Evolutionary conservation across 1,139 yeast genomes (phyloP).

Genomic region (Yamadazyma membranifaciens): DNA sequence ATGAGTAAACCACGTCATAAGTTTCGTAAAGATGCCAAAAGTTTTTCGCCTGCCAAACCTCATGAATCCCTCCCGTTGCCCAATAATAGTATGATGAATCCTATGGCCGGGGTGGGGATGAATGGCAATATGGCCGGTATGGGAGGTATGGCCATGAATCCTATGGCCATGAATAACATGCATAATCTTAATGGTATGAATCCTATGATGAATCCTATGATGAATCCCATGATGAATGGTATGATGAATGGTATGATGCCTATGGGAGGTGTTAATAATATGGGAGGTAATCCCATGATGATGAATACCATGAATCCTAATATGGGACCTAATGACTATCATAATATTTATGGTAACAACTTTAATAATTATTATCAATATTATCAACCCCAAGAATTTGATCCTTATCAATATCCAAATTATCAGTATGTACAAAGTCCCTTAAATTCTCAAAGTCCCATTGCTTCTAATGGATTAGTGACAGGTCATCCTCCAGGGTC

Average conservation of each 20-base stretch:
- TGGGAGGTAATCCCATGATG: slow-evolving; percentile 1
- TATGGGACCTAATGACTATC: slow-evolving; percentile 4
- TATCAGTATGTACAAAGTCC: not conserved
- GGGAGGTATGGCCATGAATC: not conserved
- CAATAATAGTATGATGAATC: slow-evolving; percentile 6
- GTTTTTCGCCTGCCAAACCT: slow-evolving; percentile 30
- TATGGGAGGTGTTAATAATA: not conserved
- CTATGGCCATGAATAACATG: too few species aligned
- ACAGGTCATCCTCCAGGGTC: too few species aligned
- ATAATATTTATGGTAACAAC: slow-evolving; percentile 6
- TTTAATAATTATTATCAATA: slow-evolving; percentile 7
- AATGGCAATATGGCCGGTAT: not conserved
- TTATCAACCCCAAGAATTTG: slow-evolving; percentile 6
- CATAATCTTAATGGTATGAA: too few species aligned
- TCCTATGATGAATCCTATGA: too few species aligned
- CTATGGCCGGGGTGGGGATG: slow-evolving; percentile 7
- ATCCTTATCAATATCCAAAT: slow-evolving; percentile 4
- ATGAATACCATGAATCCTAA: slow-evolving; percentile 1
- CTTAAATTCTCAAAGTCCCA: not conserved
- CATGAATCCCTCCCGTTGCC: not conserved
- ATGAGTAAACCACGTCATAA: slow-evolving; percentile 36
- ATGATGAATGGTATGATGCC: slow-evolving; percentile 1
- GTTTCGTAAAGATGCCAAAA: slow-evolving; percentile 44
- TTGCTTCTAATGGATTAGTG: too few species aligned
- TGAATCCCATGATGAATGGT: too few species aligned